phyloP scores from a whole-genome alignment of 179 eudicot species.

The Carnegiea gigantea region DNA sequence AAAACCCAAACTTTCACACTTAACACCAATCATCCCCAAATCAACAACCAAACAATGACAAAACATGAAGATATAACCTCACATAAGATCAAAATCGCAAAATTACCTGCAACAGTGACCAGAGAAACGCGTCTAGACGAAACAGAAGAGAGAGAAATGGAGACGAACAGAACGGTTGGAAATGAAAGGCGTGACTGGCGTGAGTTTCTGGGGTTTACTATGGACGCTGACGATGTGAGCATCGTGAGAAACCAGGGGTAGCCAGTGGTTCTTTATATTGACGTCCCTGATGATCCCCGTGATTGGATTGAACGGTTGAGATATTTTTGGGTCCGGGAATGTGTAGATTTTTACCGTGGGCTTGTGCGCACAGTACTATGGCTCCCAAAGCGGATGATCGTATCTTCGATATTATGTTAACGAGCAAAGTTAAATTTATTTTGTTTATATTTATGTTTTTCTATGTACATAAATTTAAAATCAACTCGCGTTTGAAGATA shows the following conservation, averaged over 20 bases:
- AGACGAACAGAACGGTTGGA: background rate
- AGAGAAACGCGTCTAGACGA: slow-evolving; percentile 9
- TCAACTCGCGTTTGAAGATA: too few species aligned
- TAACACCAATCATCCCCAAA: background rate
- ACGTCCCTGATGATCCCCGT: background rate
- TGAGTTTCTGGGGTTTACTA: background rate
- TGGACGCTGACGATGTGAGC: slow-evolving; percentile 20
- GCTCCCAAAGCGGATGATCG: background rate
- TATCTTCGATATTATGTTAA: too few species aligned
- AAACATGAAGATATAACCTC: background rate
- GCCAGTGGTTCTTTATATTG: slow-evolving; percentile 4
- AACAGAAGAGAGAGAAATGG: slow-evolving; percentile 7
- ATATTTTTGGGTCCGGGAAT: background rate
- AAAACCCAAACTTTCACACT: background rate
- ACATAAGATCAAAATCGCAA: background rate
- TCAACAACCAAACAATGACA: background rate
- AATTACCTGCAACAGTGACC: slow-evolving; percentile 1
- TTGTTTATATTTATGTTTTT: too few species aligned
- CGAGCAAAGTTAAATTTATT: too few species aligned
- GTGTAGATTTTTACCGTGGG: slow-evolving; percentile 9
- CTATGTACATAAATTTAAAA: too few species aligned
- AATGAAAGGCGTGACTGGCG: background rate
- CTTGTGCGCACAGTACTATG: slow-evolving; percentile 12
- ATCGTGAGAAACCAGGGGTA: slow-evolving; percentile 6
- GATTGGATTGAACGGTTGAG: slow-evolving; percentile 17